Evolutionary conservation across 2,329 filamentous ascomycete species (phyloP).

Genomic region (Emydomyces testavorans): DNA sequence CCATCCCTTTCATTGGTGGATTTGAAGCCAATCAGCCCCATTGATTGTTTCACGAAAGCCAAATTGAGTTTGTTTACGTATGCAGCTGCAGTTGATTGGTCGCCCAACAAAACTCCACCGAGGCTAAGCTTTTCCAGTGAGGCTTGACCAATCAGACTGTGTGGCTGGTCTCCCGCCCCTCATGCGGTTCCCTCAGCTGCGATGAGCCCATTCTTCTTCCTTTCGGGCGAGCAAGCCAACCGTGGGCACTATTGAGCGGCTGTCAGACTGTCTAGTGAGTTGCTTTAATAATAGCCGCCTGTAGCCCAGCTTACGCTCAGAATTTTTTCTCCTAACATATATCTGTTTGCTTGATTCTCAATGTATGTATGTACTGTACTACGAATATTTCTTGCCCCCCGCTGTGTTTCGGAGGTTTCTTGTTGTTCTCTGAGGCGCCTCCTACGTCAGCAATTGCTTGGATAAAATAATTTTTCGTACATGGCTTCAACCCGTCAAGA

Average conservation of each 20-base stretch:
- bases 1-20: slow-evolving; percentile 4
- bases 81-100: slow-evolving; percentile 1
- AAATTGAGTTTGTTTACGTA: slow-evolving; percentile 2
- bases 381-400: not conserved
- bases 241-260: too few relatives aligned
- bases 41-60: not conserved
- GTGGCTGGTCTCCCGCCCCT: slow-evolving; percentile 6
- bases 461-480: not conserved
- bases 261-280: not conserved
- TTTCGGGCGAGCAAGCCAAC: not conserved
- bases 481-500: slow-evolving; percentile 2
- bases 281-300: too few relatives aligned
- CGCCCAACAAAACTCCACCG: slow-evolving; percentile 5
- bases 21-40: not conserved
- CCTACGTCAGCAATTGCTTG: not conserved
- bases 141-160: slow-evolving; percentile 9
- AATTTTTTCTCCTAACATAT: not conserved
- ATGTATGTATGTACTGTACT: not conserved
- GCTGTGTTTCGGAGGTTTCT: not conserved
- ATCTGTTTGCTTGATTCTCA: not conserved
- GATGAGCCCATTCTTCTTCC: not conserved
- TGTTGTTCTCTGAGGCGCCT: not conserved
- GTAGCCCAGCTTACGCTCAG: not conserved
- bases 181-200: not conserved
- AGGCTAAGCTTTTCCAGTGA: slow-evolving; percentile 11